Base-by-base conservation (phyloP, 1,284 basidiomycete genomes). In the Trametes versicolor region DNA sequence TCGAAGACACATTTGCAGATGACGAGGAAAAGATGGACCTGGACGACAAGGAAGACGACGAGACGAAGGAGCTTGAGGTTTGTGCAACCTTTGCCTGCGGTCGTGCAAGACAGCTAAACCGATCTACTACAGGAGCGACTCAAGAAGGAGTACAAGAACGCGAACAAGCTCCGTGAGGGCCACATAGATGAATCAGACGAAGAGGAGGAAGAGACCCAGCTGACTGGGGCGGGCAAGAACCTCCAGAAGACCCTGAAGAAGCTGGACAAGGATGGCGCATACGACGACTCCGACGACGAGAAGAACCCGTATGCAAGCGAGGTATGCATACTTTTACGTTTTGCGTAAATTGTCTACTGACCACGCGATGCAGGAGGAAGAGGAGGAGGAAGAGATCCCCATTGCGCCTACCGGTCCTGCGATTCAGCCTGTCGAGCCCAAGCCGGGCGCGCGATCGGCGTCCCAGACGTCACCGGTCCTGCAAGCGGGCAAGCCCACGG, bases 61-160 rank as follows among this genome's bases (percentile, higher is more conserved):
- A 95, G 73, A 85, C 89, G 43, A 95, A 93, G 75, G 93, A 96
- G 75, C 81, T 91, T n/a, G 93, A 95, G 84, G 94, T 91, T n/a
- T 12, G 60, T 76, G 48, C 23, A 19, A 21, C 32, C 51, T 27
- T 12, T 25, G 36, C 23, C 47, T 39, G 29, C 62, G 21, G 19
- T 37, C 47, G 10, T 37, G 34, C 17, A 8, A 45, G 25, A 9
- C 12, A 10, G 4, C 47, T 62, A 23, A 60, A 37, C 3, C 8
- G 21, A 36, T 63, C 17, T 62, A 23, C 19, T 56, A 50, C 67
- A 95, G 93, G 93, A 95, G 77, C 90, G 93, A 19, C 80, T 96
- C 52, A 95, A 95, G 78, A 87, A 88, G 58, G 93, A 95, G 74
- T 94, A 94, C 74, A 88, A 89, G 74, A 80, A 79, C 17, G 93